Conservation (phyloP, 495 filamentous ascomycete genomes). For the Hyaloscypha bicolor region DNA sequence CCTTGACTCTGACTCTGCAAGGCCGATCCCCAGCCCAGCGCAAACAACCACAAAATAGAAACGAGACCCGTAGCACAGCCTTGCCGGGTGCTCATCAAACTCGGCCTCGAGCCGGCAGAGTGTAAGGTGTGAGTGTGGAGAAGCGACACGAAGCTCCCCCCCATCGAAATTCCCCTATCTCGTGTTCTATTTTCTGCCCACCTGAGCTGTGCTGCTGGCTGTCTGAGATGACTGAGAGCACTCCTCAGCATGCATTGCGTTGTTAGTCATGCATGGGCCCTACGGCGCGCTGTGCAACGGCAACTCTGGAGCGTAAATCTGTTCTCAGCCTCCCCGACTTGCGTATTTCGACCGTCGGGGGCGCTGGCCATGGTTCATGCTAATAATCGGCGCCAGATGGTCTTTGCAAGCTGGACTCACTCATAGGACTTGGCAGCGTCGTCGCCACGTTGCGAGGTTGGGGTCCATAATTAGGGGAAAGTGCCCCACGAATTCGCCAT, state of each 20-base stretch:
- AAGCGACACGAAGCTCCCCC: constrained; percentile 20
- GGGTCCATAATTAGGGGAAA: background rate
- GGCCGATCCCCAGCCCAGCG: constrained; percentile 1
- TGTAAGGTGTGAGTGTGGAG: constrained; percentile 12
- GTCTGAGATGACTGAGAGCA: constrained; percentile 4
- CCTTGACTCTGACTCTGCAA: background rate
- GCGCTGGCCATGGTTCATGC: background rate
- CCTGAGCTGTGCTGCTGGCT: constrained; percentile 1
- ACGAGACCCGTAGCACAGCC: background rate
- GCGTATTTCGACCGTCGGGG: background rate
- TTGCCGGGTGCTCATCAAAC: constrained; percentile 5
- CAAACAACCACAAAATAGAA: background rate
- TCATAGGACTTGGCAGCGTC: background rate
- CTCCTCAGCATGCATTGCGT: constrained; percentile 2
- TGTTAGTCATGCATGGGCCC: constrained; percentile 24
- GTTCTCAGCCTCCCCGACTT: constrained; percentile 8
- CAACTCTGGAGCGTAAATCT: background rate
- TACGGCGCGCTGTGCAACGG: constrained; percentile 15
- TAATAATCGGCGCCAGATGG: background rate
- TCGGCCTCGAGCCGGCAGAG: background rate
- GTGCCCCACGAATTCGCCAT: constrained; percentile 24
- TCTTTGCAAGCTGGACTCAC: background rate
- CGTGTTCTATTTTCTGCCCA: constrained; percentile 24
- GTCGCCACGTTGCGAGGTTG: constrained; percentile 11
- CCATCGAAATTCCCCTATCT: background rate